Evolutionary conservation across 2,329 filamentous ascomycete genomes (phyloP), one percentile per base, ranked within the genome.

Genomic region (Penicillium glabrum): DNA sequence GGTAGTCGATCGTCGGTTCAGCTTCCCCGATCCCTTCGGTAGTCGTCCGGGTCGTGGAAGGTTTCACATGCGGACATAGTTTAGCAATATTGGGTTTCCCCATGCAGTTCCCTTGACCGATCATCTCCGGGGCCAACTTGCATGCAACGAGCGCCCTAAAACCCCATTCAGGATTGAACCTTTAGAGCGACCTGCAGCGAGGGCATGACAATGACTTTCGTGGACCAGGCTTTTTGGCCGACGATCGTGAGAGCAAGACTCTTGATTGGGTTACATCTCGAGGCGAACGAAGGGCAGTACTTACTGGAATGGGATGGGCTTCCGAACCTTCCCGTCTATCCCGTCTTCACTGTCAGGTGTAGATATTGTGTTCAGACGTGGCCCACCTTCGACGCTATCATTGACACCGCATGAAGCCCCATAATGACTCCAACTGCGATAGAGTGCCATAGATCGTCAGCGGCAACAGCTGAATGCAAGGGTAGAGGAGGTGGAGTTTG

Each of bases 31-130:
- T 57, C 54, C 51, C 51, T 56, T 53, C 19, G 54, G 48, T 53
- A 55, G 52, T 57, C 39, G 43, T 46, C 29, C 35, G 35, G 51
- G 35, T 50, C 46, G 43, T 55, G 51, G 54, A 58, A n/a, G 31
- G 41, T 11, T 29, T 48, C 45, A 46, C 45, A 35, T 35, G 29
- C 21, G 46, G 46, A 48, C 21, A 35, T 48, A 48, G 29, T 48
- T 48, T 37, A 37, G 46, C 31, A 35, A 23, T 48, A 48, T 48
- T 63, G 49, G 41, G 43, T 23, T 44, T 37, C 45, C 45, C 56
- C 35, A 44, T 54, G 58, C 41, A 48, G 29, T 29, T 24, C 10
- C 33, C 31, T 16, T 33, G 31, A 52, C 48, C 46, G 44, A 58
- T 54, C 53, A 33, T 49, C 51, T 49, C 54, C 53, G 52, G 26